phyloP scores from a whole-genome alignment of 2,329 filamentous ascomycete genomes.

The Fusarium citri region DNA sequence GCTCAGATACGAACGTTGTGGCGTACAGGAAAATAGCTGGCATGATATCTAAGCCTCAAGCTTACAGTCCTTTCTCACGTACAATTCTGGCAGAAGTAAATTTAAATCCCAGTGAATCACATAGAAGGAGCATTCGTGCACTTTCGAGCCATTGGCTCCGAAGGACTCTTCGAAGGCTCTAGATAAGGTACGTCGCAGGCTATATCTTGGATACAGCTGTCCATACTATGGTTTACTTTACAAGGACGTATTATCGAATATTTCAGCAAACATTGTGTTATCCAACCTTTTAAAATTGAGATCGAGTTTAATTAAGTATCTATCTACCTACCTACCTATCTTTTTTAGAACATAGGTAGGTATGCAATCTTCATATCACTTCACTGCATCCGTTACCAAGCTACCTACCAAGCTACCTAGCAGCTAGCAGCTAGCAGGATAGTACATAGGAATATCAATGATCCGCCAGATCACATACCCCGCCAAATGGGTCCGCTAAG shows the following conservation, averaged over 20 bases:
- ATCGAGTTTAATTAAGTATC: not conserved
- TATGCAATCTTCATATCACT: not conserved
- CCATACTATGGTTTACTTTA: not conserved
- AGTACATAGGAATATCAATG: conserved; percentile 46
- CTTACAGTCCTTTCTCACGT: not conserved
- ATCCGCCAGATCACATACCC: conserved; percentile 46
- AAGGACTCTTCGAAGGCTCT: too few species aligned
- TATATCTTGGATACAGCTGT: too few species aligned
- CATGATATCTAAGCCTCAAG: not conserved
- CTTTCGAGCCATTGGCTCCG: not conserved
- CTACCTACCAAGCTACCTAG: not conserved
- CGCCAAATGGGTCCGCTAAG: conserved; percentile 40
- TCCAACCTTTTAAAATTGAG: not conserved
- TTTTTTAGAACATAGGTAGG: too few species aligned
- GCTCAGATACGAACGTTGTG: conserved; percentile 20
- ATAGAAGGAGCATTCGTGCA: not conserved
- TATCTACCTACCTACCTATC: not conserved
- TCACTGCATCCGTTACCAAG: not conserved
- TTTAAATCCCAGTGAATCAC: not conserved
- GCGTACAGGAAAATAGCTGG: conserved; percentile 10
- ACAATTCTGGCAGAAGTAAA: not conserved
- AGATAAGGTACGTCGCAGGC: too few species aligned
- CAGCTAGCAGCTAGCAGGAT: too few species aligned
- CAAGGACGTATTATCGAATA: not conserved
- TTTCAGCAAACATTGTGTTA: not conserved